Evolutionary conservation across 2,329 filamentous ascomycete species (phyloP), one percentile per base, ranked within the genome.

Genomic region (Didymella glomerata): DNA sequence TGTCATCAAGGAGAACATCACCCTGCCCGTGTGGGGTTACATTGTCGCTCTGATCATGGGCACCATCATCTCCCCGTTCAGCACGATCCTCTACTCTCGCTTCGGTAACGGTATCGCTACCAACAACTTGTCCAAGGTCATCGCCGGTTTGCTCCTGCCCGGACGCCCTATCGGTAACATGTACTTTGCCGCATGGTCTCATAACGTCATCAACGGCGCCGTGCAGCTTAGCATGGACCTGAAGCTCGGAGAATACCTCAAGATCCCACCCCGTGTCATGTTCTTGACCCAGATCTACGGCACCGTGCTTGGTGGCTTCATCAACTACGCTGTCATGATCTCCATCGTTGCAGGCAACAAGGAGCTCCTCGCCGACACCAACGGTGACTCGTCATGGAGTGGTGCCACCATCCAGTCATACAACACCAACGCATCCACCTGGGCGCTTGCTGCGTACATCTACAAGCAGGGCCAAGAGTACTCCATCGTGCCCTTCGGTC

Each of bases 311-410:
- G 62, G 62, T 41, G 60, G 60, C 2, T 63, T 63, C 48, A 63
- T 65, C 45, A 65, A 65, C 46, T 65, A 65, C 36, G 62, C 60
- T 3, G 57, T 65, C 25, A 65, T 65, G 62, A 59, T 54, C 20
- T 65, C 60, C 2, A 65, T 65, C 20, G 60, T 65, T 11, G 40
- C 60, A 28, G 54, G 57, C 7, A 63, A 63, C 41, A 56, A 48
- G 30, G 38, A 56, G 16, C 45, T 63, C 11, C 57, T 65, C n/a
- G 60, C 60, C n/a, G 54, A 65, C 18, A 54, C 40, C n/a, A 56
- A 63, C 41, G 62, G 62, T 8, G 51, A 65, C 36, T 44, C 60
- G 22, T 58, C 60, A 20, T 65, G 62, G 60, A 59, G 54, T 25
- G 62, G 62, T 32, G 60, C 60, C 10, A 59, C 41, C 8, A 63